Percentiles rank a stretch among this genome's conserved stretches.
Evolutionary conservation across 78 protist genomes (phyloP).

Genomic region (Anaeramoeba ignava): DNA sequence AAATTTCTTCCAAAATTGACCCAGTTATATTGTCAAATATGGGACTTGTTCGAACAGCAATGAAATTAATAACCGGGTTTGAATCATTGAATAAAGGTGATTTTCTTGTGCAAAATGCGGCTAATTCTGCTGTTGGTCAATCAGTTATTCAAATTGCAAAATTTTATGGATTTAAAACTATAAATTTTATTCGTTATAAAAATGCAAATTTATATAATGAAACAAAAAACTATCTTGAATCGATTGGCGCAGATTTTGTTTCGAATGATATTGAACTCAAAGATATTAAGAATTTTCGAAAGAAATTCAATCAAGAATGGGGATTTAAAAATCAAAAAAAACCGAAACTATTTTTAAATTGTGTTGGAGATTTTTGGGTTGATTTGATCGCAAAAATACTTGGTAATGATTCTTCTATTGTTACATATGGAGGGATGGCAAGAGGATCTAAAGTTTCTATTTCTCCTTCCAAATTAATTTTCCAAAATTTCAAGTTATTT

Average conservation of each 20-base stretch:
- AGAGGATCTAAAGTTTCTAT: background rate
- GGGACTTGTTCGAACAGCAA: slow-evolving; percentile 76
- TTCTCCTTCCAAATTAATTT: background rate
- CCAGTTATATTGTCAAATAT: slow-evolving; percentile 38
- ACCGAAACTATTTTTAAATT: background rate
- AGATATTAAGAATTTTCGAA: too few species aligned
- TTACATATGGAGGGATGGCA: background rate
- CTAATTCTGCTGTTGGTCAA: slow-evolving; percentile 58
- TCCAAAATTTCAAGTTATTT: background rate
- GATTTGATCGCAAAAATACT: background rate
- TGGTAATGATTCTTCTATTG: background rate
- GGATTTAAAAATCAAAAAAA: background rate
- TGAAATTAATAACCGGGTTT: slow-evolving; percentile 52
- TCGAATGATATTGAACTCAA: too few species aligned
- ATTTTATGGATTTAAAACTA: slow-evolving; percentile 42
- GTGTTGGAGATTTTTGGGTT: background rate
- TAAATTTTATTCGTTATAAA: slow-evolving; percentile 41
- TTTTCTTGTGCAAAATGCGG: slow-evolving; percentile 64
- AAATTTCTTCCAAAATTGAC: slow-evolving; percentile 36
- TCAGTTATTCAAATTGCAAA: slow-evolving; percentile 57
- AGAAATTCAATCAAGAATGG: too few species aligned
- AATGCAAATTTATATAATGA: too few species aligned
- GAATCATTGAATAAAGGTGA: slow-evolving; percentile 60
- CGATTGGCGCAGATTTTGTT: too few species aligned
- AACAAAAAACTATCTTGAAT: too few species aligned